Base-by-base conservation (phyloP, 371 early-diverging fungal species). In the Circinella umbellata region DNA sequence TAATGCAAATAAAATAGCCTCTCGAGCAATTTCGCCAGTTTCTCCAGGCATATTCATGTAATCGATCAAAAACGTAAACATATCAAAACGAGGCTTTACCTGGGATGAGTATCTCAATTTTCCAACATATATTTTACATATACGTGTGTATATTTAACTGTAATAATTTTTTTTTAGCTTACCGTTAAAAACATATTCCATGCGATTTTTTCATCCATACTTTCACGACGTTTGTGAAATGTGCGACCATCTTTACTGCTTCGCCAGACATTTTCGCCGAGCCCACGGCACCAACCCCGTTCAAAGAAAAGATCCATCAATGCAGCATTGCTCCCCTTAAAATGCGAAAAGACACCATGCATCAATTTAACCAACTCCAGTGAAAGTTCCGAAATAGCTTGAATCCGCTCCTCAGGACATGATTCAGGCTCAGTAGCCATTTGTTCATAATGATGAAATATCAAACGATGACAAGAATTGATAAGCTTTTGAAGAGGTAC, bases 41-140 rank as follows among this genome's bases (percentile, higher is more conserved):
- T 85, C 85, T 15, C 85, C 85, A 11, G 85, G 85, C 36, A 85
- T 79, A 63, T 82, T 82, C 81, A 85, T 82, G 59, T 78, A 85
- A 42, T 85, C 85, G 61, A 85, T 78, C 18, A 85, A 69, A 35
- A 71, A 76, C 7, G 74, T 79, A 66, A 85, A 85, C 85, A 85
- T 85, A 49, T 82, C 85, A 67, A 85, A 85, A 0, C 85, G 77
- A 35, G 85, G 85, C 85, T 83, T 36, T 53, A 53, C 37, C 48
- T 17, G 35, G 49, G 51, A n/a, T n/a, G 54, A 38, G 11, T 18
- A 20, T 57, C 61, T 37, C 11, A 61, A 8, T 3, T 20, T 15
- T 39, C 42, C 42, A 39, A 36, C 15, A 39, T n/a, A 36, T 36
- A 38, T 13, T 37, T 17, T 37, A 61, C 14, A 18, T 60, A 1